Base-by-base conservation (phyloP, 1,284 basidiomycete genomes). In the Thecaphora thlaspeos region DNA sequence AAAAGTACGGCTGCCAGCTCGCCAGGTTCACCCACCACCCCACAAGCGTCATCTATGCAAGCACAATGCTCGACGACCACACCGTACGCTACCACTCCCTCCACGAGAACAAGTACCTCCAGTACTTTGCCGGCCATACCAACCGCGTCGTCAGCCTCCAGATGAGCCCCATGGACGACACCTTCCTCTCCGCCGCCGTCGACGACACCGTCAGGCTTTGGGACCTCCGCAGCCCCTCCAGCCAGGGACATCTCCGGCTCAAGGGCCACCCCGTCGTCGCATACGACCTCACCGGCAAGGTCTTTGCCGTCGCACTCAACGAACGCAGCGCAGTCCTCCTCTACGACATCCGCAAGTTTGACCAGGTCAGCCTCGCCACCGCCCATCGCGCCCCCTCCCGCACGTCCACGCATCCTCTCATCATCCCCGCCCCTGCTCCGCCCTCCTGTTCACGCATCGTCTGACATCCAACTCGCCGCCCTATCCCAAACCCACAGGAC, bases 151-250 rank as follows among this genome's bases (percentile, higher is more conserved):
- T 90, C 22, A 92, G 92, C 0, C 80, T 99, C 14, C 88, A 94
- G 73, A 87, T 97, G 70, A 92, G 89, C 3, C 95, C 95, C 0
- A 83, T 88, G 2, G 89, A 96, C 73, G 94, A 98, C 73, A 89
- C 89, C 0, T 97, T 99, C 80, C 86, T 99, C 82, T 95, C 93
- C 8, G 90, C 87, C 1, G 91, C 93, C 0, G 82, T 90, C 68
- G 93, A 98, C 81, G 91, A 89, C 68, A 93, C 91, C 1, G 91
- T 98, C n/a, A 84, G 91, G 36, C 80, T 98, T 19, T 99, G 95
- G 95, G 95, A 99, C 79, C 82, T 97, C 40, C 86, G 93, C 32
- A 82, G 86, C 17, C 85, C 86, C 1, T 82, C 83, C 24, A 90
- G 90, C 74, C 85, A 82, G 80, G 82, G 81, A 3, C 53, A 79